Evolutionary conservation across 495 filamentous ascomycete genomes (phyloP), one percentile per base, ranked within the genome.

Genomic region (Hypoxylon intermedium): DNA sequence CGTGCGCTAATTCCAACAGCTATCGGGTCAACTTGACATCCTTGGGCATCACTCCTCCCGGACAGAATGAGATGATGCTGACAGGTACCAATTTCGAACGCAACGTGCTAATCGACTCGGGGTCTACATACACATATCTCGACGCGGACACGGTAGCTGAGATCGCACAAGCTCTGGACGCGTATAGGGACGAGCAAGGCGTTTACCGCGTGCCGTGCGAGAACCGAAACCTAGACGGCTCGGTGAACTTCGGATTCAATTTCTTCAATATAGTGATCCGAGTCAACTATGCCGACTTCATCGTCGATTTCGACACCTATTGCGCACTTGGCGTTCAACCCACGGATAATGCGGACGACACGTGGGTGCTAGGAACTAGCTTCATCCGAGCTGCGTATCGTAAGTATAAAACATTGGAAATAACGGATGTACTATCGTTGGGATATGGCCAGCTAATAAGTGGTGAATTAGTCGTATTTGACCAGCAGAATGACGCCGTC

Each of bases 1-100:
- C 19, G 7, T 20, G 53, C 31, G 19, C 28, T 43, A 13, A 48
- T 37, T 2, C 6, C 12, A 12, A 26, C 33, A 75, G 74, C 37
- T 77, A 79, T 60, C 77, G 74, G 59, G 67, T 79, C 15, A 79
- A 79, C 56, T 38, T 77, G 18, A 78, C 76, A 11, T 77, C 74
- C 1, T 52, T 77, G 15, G 74, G 71, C 28, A 67, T 75, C 45
- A 72, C 71, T n/a, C 69, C 64, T 30, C 72, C 74, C 0, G 56
- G 53, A 11, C 55, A 70, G 15, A 20, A 46, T 7, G 50, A 70
- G 15, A 65, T 63, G 6, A 57, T 65, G 30, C 68, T 72, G 33
- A 79, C 76, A 15, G 50, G 44, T 11, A 43, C 36, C 24, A 57
- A 73, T 30, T 79, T 79, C 58, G 70, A 37, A 31, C 73, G 72